phyloP scores from a whole-genome alignment of 345 rosid genomes.

The Carallia brachiata region DNA sequence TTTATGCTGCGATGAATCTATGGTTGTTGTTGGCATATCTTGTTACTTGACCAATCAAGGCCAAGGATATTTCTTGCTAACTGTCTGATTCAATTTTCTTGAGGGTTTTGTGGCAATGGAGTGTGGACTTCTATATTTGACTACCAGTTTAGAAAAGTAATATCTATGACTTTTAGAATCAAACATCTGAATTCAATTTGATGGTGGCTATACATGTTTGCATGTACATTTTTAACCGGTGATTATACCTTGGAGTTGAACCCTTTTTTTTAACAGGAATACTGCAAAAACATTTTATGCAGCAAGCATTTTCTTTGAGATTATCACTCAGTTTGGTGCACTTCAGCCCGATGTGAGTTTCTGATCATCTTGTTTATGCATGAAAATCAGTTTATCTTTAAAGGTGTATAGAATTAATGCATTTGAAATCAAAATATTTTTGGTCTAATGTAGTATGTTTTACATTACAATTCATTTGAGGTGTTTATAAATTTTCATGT shows the following conservation, averaged over 20 bases:
- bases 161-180: not conserved
- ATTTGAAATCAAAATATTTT: not conserved
- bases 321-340: slow-evolving; percentile 74
- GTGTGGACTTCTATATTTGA: not conserved
- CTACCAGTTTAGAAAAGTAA: not conserved
- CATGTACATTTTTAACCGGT: slow-evolving; percentile 2
- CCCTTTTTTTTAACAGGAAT: slow-evolving; percentile 52
- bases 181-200: not conserved
- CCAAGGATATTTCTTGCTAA: no score
- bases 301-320: slow-evolving; percentile 93
- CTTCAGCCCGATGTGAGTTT: slow-evolving; percentile 87
- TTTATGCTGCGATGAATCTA: not conserved
- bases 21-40: not conserved
- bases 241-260: slow-evolving; percentile 11
- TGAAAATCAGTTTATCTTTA: slow-evolving; percentile 3
- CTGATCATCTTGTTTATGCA: not conserved
- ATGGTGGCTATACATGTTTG: not conserved
- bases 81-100: no score
- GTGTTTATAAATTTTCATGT: not conserved
- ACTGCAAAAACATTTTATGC: slow-evolving; percentile 99
- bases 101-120: not conserved
- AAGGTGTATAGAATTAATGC: slow-evolving; percentile 6
- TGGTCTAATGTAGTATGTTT: no score
- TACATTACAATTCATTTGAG: no score
- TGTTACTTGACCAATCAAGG: not conserved